Base-by-base conservation (phyloP, 345 rosid species). In the Euphorbia peplus region DNA sequence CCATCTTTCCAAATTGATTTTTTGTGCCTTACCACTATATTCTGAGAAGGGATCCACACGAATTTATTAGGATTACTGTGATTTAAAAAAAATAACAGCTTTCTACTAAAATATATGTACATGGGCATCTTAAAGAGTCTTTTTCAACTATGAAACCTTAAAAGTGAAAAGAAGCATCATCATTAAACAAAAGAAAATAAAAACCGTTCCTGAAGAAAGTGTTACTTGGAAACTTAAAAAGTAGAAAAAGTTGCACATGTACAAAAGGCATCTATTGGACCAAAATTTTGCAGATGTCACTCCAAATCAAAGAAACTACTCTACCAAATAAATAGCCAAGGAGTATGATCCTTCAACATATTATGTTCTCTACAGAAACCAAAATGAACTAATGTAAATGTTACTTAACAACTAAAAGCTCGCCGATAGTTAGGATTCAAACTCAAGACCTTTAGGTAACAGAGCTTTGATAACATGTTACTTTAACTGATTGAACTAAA, bases 1-100 rank as follows among this genome's bases (percentile, higher is more conserved):
- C 92, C 88, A 80, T 86, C 78, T 78, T 71, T 7, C 18, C 46
- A 7, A 63, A 63, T 26, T 69, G 68, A 53, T 53, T 44, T 21
- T 21, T 19, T 25, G 25, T 10, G 42, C 57, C 52, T 48, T 64
- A 32, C 16, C 30, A 42, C 1, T 30, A 22, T 67, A 61, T 39
- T 41, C 66, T 60, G 60, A 16, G 21, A 70, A 29, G 28, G 8
- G 14, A 16, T 48, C 24, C 44, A 48, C 47, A 22, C 2, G 3
- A 24, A n/a, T 2, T 22, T 18, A 59, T 58, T 4, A 66, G 42
- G 16, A 58, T 35, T 25, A 57, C 18, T 53, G 29, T 15, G 42
- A 53, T 42, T 55, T 63, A 56, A 26, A 5, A 54, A 15, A 56
- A 26, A 5, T 35, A 15, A 58, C 32, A 39, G 8, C n/a, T 52